phyloP scores from a whole-genome alignment of 495 filamentous ascomycete species.

The Neurospora sp. region DNA sequence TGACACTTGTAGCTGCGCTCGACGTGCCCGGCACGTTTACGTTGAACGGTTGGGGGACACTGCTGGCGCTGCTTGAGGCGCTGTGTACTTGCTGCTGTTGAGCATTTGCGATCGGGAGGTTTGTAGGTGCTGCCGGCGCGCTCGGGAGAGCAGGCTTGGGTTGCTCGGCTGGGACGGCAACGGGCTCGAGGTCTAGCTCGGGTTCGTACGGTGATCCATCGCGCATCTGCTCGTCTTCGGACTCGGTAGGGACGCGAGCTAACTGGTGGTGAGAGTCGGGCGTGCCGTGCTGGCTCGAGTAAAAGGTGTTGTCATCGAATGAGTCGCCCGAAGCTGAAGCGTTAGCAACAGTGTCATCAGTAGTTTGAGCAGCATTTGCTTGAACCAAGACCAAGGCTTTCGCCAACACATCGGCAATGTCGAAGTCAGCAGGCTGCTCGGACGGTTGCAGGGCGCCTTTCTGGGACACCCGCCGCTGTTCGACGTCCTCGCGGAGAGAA shows the following conservation, averaged over 20 bases:
- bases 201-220: slow-evolving; percentile 25
- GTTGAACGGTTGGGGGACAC: slow-evolving; percentile 1
- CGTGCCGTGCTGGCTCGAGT: slow-evolving; percentile 65
- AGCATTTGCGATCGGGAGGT: slow-evolving; percentile 1
- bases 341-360: slow-evolving; percentile 51
- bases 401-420: slow-evolving; percentile 62
- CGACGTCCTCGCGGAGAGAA: slow-evolving; percentile 60
- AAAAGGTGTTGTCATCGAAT: slow-evolving; percentile 89
- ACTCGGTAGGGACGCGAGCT: slow-evolving; percentile 29
- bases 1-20: slow-evolving; percentile 4
- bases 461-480: slow-evolving; percentile 47
- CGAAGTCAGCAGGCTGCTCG: slow-evolving; percentile 60
- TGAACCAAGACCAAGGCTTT: slow-evolving; percentile 62
- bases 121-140: slow-evolving; percentile 2
- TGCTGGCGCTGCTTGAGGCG: slow-evolving; percentile 2
- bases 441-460: slow-evolving; percentile 44
- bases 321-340: slow-evolving; percentile 58
- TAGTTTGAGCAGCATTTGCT: slow-evolving; percentile 28
- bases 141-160: slow-evolving; percentile 3
- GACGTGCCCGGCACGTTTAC: slow-evolving; percentile 8
- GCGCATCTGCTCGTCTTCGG: slow-evolving; percentile 35
- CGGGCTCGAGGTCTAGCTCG: slow-evolving; percentile 16
- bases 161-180: background rate
- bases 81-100: slow-evolving; percentile 3
- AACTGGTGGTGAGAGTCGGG: slow-evolving; percentile 30